Evolutionary conservation across 805 yeast genomes (phyloP), one percentile per base, ranked within the genome.

Genomic region (Yarrowia hollandica): DNA sequence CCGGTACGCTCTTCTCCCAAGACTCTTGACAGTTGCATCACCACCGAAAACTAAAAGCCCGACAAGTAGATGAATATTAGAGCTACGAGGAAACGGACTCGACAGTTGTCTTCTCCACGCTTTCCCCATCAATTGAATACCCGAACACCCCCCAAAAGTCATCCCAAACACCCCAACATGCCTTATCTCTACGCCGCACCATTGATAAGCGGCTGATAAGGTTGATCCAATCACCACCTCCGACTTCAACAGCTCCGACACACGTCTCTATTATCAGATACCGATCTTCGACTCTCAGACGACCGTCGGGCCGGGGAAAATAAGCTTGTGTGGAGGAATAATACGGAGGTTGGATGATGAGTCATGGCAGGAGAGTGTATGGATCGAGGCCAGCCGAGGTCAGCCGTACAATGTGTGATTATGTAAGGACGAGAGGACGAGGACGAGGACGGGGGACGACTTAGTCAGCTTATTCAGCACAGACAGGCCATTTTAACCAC

Each of bases 291-390:
- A 11, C 22, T 41, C 48, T 41, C 48, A 26, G 48, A 26, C 48
- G 48, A 41, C 48, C 48, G n/a, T n/a, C n/a, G 48, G 48, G 33
- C 48, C 48, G 48, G 23, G 48, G 48, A 26, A 41, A 41, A 41
- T 26, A 41, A 41, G 33, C 48, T 41, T 26, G 28, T 39, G n/a
- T n/a, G n/a, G n/a, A n/a, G n/a, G n/a, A n/a, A n/a, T n/a, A n/a
- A n/a, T n/a, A n/a, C n/a, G n/a, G n/a, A n/a, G n/a, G n/a, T n/a
- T n/a, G n/a, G n/a, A n/a, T n/a, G n/a, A n/a, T n/a, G n/a, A n/a
- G n/a, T n/a, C n/a, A n/a, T n/a, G n/a, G n/a, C n/a, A 26, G 30
- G 30, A 12, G 30, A 6, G 30, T 26, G 30, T 26, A 26, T n/a
- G n/a, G n/a, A n/a, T n/a, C n/a, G n/a, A n/a, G n/a, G n/a, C n/a